Evolutionary conservation across 1,284 basidiomycete genomes (phyloP).

Genomic region (Caloboletus inedulis): DNA sequence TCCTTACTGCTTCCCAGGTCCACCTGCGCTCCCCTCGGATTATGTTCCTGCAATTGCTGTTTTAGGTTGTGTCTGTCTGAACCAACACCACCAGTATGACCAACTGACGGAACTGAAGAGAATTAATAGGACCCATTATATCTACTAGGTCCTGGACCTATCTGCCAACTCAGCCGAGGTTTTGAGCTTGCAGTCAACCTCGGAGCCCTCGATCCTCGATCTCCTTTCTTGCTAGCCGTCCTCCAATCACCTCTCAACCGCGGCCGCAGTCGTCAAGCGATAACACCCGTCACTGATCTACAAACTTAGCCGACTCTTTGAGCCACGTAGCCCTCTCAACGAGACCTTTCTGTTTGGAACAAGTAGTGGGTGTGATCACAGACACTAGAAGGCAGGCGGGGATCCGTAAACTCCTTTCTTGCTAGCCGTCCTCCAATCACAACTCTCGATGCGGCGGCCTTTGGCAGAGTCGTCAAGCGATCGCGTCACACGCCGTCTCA

Average conservation of each 20-base stretch:
- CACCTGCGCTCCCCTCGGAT: slow-evolving; percentile 7
- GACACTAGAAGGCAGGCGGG: background rate
- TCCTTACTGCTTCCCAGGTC: slow-evolving; percentile 4
- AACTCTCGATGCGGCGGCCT: background rate
- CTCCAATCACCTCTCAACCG: no score
- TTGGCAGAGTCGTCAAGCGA: background rate
- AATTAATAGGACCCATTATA: background rate
- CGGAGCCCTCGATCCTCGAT: background rate
- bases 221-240: background rate
- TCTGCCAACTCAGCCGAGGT: background rate
- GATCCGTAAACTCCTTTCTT: background rate
- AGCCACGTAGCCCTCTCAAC: background rate
- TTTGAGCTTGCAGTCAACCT: background rate
- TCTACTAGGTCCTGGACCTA: background rate
- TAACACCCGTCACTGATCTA: background rate
- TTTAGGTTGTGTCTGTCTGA: slow-evolving; percentile 11
- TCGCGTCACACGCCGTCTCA: background rate
- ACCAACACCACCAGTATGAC: slow-evolving; percentile 8
- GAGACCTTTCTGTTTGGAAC: background rate
- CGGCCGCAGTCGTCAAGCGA: background rate
- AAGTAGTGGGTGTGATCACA: background rate
- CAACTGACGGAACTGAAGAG: slow-evolving; percentile 8
- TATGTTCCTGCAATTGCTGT: slow-evolving; percentile 10
- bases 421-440: background rate
- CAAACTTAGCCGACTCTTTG: background rate